These are phyloP conservation scores for Botrytis paeoniae DNA, from an alignment of 2,329 filamentous ascomycete genomes.

Conservation along the genomic window DNA sequence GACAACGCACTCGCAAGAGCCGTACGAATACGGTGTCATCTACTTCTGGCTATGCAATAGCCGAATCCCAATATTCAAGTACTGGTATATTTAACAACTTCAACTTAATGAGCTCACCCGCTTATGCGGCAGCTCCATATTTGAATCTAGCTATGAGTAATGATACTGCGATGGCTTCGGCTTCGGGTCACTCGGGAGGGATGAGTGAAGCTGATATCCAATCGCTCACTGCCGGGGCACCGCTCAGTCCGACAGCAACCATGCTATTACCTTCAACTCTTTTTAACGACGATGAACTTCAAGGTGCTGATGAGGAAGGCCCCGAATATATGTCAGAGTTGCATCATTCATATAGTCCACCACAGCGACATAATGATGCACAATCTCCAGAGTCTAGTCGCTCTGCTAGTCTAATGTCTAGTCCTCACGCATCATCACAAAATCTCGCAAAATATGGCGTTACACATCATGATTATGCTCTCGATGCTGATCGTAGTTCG, in stretches of 20 bases:
- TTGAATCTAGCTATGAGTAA: slow-evolving; percentile 36
- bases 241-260: slow-evolving; percentile 74
- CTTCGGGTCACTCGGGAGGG: slow-evolving; percentile 39
- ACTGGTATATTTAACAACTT: slow-evolving; percentile 44
- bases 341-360: slow-evolving; percentile 41
- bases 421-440: slow-evolving; percentile 58
- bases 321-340: slow-evolving; percentile 34
- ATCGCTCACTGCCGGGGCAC: slow-evolving; percentile 60
- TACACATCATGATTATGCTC: slow-evolving; percentile 28
- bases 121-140: slow-evolving; percentile 53
- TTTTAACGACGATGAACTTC: slow-evolving; percentile 58
- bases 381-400: slow-evolving; percentile 59
- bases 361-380: slow-evolving; percentile 45
- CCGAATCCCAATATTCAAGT: slow-evolving; percentile 39
- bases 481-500: slow-evolving; percentile 33
- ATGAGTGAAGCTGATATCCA: slow-evolving; percentile 63
- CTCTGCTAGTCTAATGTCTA: slow-evolving; percentile 57
- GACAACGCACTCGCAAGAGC: slow-evolving; percentile 41
- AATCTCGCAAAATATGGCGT: slow-evolving; percentile 52
- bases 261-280: slow-evolving; percentile 69
- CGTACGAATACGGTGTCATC: slow-evolving; percentile 40
- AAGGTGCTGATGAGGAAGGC: slow-evolving; percentile 40
- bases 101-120: slow-evolving; percentile 41
- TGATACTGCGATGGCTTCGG: slow-evolving; percentile 34
- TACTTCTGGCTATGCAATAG: slow-evolving; percentile 32